Evolutionary conservation across 352 stramenopile genomes (phyloP).

Genomic region (Pythium myriotylum): DNA sequence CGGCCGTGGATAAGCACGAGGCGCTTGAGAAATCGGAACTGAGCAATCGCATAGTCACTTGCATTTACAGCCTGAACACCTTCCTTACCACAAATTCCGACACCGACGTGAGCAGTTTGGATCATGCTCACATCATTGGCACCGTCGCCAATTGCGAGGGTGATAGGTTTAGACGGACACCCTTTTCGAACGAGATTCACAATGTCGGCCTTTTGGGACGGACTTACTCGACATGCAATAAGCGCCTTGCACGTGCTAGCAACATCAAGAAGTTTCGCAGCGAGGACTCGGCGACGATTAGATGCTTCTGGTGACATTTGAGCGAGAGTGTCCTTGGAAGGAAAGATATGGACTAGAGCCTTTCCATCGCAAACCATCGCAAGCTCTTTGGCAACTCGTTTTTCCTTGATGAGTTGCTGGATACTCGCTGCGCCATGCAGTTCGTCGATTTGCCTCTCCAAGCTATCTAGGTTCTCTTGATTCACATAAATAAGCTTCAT

Average conservation of each 20-base stretch:
- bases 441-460: conserved; percentile 53
- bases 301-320: conserved; percentile 38
- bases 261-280: conserved; percentile 50
- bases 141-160: conserved; percentile 97
- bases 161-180: conserved; percentile 65
- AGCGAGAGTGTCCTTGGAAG: conserved; percentile 47
- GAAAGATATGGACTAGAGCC: conserved; percentile 68
- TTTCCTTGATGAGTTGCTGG: conserved; percentile 41
- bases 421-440: conserved; percentile 42
- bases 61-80: conserved; percentile 97
- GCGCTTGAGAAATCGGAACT: conserved; percentile 95
- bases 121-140: conserved; percentile 99
- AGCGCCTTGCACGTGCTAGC: conserved; percentile 70
- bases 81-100: conserved; percentile 98
- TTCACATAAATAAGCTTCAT: conserved; percentile 77
- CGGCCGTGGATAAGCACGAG: conserved; percentile 96
- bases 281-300: conserved; percentile 35
- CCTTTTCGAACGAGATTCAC: conserved; percentile 67
- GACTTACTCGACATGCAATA: conserved; percentile 83
- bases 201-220: conserved; percentile 82
- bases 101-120: conserved; percentile 95
- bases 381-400: conserved; percentile 46
- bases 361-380: conserved; percentile 73
- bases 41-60: conserved; percentile 92
- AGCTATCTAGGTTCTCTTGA: conserved; percentile 39